These are phyloP conservation scores for Verbascum thapsus DNA, from an alignment of 257 asterid genomes.

Conservation along the genomic window DNA sequence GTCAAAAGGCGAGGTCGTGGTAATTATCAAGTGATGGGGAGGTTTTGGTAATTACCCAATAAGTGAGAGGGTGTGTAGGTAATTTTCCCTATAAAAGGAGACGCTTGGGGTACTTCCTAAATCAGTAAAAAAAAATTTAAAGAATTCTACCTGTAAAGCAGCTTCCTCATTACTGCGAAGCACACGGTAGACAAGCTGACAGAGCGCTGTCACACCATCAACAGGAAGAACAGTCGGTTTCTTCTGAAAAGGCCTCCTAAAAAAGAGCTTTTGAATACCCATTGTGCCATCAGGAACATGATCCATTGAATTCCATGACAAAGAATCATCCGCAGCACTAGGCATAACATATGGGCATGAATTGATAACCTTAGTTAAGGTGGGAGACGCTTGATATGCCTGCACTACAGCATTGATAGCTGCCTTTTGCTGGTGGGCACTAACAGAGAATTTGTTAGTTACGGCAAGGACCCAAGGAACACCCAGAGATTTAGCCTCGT, in stretches of 20 bases:
- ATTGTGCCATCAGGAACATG: conserved; percentile 38
- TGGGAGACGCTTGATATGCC: conserved; percentile 84
- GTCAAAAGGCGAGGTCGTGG: too few relatives aligned
- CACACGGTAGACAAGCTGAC: conserved; percentile 68
- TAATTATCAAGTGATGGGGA: too few relatives aligned
- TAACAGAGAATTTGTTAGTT: conserved; percentile 92
- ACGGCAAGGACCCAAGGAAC: conserved; percentile 94
- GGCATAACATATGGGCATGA: conserved; percentile 92
- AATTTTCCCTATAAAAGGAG: too few relatives aligned
- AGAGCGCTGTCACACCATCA: conserved; percentile 75
- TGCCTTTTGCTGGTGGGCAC: conserved; percentile 90
- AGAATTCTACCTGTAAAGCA: conserved; percentile 73
- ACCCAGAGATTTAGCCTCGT: conserved; percentile 92
- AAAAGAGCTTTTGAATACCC: conserved; percentile 46
- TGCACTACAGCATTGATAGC: conserved; percentile 70
- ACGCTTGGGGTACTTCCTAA: too few relatives aligned
- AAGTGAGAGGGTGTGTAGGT: too few relatives aligned
- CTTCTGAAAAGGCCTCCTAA: conserved; percentile 70
- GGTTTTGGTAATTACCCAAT: too few relatives aligned
- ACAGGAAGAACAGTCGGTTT: conserved; percentile 78
- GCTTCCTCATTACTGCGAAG: conserved; percentile 79
- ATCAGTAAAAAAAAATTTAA: too few relatives aligned
- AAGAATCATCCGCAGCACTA: conserved; percentile 55
- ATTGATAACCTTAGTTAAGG: conserved; percentile 73
- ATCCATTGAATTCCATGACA: conserved; percentile 59